phyloP scores from a whole-genome alignment of 2,329 filamentous ascomycete genomes.

The Falciphora oryzae region DNA sequence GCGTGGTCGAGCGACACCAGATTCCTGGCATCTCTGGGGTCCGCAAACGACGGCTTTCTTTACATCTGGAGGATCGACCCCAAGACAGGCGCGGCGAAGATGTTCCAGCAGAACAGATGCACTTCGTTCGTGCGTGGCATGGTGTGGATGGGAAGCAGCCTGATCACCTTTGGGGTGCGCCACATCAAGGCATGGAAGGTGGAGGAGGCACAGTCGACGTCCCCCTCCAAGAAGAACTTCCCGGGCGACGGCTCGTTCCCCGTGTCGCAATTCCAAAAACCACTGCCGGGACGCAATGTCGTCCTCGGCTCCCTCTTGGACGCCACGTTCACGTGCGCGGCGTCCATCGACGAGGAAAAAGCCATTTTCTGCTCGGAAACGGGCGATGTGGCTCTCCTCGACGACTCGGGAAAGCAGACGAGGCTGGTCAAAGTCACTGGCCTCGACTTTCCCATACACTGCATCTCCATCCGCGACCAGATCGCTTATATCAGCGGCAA shows the following conservation, averaged over 20 bases:
- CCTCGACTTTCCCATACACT: constrained; percentile 62
- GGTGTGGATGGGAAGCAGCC: constrained; percentile 78
- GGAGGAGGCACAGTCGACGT: constrained; percentile 55
- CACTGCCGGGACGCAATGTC: constrained; percentile 81
- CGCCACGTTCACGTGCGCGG: constrained; percentile 74
- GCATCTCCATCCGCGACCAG: constrained; percentile 55
- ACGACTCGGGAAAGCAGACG: constrained; percentile 68
- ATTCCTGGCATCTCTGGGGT: constrained; percentile 82
- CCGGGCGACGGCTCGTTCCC: constrained; percentile 32
- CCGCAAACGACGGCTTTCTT: constrained; percentile 87
- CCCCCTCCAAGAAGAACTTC: constrained; percentile 59
- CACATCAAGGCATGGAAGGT: constrained; percentile 93
- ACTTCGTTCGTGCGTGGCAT: constrained; percentile 82
- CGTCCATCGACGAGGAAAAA: constrained; percentile 63
- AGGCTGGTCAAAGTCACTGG: constrained; percentile 62
- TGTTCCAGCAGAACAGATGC: constrained; percentile 86
- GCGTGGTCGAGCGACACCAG: constrained; percentile 84
- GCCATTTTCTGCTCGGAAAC: constrained; percentile 82
- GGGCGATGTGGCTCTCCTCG: constrained; percentile 83
- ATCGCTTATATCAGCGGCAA: constrained; percentile 64
- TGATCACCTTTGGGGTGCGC: constrained; percentile 83
- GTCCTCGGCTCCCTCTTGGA: constrained; percentile 77
- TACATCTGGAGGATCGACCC: constrained; percentile 85
- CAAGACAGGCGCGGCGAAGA: constrained; percentile 70
- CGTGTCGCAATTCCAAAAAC: constrained; percentile 48